Evolutionary conservation across 1,139 yeast genomes (phyloP), one percentile per base, ranked within the genome.

Genomic region (Debaryomyces nepalensis): DNA sequence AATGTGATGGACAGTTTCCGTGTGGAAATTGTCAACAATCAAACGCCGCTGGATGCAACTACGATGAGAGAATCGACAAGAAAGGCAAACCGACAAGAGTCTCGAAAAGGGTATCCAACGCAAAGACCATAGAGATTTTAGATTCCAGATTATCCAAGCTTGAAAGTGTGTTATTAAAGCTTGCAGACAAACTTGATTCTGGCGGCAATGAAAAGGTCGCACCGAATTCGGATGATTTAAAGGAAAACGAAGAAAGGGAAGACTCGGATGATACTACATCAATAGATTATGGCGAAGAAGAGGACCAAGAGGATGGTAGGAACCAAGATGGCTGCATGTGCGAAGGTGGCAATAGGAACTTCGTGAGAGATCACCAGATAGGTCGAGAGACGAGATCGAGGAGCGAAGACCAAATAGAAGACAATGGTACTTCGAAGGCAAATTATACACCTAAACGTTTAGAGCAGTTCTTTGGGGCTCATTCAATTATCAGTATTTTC

Each of bases 1-100:
- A 73, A 49, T 78, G 83, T 52, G 68, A 74, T 51, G 82, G 82
- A 0, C 56, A 58, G 2, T 51, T 47, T n/a, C 78, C 79, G 2
- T 77, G 83, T 51, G 44, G 50, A 6, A 72, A 73, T 43, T 78
- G 83, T 53, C 44, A 45, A 11, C 59, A 53, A 15, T 47, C 54
- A 4, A 60, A 55, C 18, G 58, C 56, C 15, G 24, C 53, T 1
- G 42, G 50, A 4, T 69, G 75, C 48, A 55, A 53, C 32, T 69
- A 66, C 41, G 58, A 57, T 16, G 67, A 64, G 34, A 33, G 36
- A 22, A 57, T 57, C 2, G 44, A 49, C 29, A 58, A 55, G 41
- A 52, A 47, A 20, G 32, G 39, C 16, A 55, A 50, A 39, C 36
- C 37, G 27, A 43, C 5, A 41, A 39, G 22, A 21, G 37, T 3